Base-by-base conservation (phyloP, 2,329 filamentous ascomycete species). In the Paecilomyces variotii region DNA sequence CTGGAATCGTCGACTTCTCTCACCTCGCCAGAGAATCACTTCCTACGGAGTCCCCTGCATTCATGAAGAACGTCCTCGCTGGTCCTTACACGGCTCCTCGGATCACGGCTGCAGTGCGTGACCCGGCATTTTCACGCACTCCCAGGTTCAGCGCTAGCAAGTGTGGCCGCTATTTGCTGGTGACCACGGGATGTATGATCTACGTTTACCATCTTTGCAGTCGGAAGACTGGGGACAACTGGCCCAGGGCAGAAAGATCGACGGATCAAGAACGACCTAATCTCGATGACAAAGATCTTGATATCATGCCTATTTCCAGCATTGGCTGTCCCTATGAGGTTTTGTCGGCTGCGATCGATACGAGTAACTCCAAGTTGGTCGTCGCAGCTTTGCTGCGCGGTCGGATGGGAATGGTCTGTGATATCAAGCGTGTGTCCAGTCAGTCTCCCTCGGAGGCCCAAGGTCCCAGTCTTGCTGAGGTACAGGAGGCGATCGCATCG, bases 321-420 rank as follows among this genome's bases (percentile, higher is more conserved):
- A 78, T 88, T 10, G 67, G 79, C 12, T 87, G 85, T 63, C 84
- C 83, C 11, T 74, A 78, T 14, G 74, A 79, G 52, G 80, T 87
- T 2, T 67, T 88, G 4, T 79, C 80, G 2, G 82, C 84, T 64
- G 83, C 82, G 61, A 86, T 88, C 79, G 84, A 88, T 67, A 83
- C 82, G 0, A 85, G 81, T 3, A 79, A 77, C 2, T 74, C 80
- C 7, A 76, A 79, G 51, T 78, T 82, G 63, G 78, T 83, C 5
- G 74, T 87, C 56, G 85, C 84, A 14, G 79, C 83, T 30, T 72
- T 88, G 7, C 74, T 88, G 53, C 79, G 84, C 61, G 83, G 82
- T 5, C 80, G 85, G 2, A 77, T 83, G 67, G 85, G 84, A 3
- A 78, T 87, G 67, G 78, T 88, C 0, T 86, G 80, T 64, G 82